Conservation (phyloP, 257 asterid genomes). For the Fraxinus americana region DNA sequence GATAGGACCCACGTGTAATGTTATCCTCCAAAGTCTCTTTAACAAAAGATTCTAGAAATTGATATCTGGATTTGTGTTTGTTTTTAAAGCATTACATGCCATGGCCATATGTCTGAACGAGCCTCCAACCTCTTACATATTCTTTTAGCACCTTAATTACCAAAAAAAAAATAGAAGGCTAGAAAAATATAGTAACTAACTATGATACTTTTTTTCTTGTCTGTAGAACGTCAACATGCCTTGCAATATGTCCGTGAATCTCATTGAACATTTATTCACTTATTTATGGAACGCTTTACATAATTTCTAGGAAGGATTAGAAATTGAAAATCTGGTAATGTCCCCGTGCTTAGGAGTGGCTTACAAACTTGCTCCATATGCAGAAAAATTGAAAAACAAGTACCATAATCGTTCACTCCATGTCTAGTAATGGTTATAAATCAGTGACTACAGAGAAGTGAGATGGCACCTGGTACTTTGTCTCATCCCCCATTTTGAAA, state of each 20-base stretch:
- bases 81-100: background rate
- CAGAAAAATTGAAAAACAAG: background rate
- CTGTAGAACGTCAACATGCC: background rate
- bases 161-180: too few relatives aligned
- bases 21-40: background rate
- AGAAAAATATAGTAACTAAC: background rate
- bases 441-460: background rate
- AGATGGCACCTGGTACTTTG: background rate
- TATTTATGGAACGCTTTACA: background rate
- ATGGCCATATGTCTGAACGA: background rate
- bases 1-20: background rate
- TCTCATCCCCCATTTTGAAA: background rate
- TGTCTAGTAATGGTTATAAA: background rate
- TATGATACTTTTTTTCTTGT: background rate
- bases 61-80: background rate
- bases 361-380: background rate
- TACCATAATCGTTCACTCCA: background rate
- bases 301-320: background rate
- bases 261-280: background rate
- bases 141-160: background rate
- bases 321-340: background rate
- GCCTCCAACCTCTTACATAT: background rate
- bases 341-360: background rate
- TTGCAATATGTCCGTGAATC: background rate
- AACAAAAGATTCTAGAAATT: background rate